phyloP scores from a whole-genome alignment of 495 filamentous ascomycete genomes.

The Xylaria intraflava region DNA sequence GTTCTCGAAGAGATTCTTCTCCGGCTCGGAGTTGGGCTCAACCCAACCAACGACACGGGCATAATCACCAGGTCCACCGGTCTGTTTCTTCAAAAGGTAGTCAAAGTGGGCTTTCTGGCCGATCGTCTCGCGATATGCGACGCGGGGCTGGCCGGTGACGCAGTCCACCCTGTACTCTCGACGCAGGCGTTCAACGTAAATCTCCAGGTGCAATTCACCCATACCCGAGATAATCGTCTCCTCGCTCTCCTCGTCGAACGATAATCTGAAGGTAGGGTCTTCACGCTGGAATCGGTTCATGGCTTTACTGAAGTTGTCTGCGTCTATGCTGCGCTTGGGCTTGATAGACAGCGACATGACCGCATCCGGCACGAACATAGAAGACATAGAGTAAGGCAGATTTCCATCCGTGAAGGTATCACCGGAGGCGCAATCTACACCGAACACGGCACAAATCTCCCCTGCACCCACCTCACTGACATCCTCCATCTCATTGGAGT shows the following conservation, averaged over 20 bases:
- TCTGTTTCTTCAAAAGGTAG: slow-evolving; percentile 92
- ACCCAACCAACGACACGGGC: slow-evolving; percentile 90
- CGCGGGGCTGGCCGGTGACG: slow-evolving; percentile 90
- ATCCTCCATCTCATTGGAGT: slow-evolving; percentile 99
- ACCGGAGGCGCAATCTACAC: slow-evolving; percentile 94
- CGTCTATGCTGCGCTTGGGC: slow-evolving; percentile 89
- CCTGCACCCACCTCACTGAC: slow-evolving; percentile 85
- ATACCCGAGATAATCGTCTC: slow-evolving; percentile 98
- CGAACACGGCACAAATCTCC: slow-evolving; percentile 98
- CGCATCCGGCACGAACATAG: slow-evolving; percentile 98
- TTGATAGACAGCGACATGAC: slow-evolving; percentile 98
- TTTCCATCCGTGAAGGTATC: slow-evolving; percentile 96
- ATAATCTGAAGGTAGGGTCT: slow-evolving; percentile 95
- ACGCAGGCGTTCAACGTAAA: slow-evolving; percentile 97
- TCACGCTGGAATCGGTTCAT: slow-evolving; percentile 99
- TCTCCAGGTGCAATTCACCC: slow-evolving; percentile 95
- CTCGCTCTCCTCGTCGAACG: slow-evolving; percentile 80
- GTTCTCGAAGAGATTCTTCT: slow-evolving; percentile 77
- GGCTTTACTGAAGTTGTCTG: slow-evolving; percentile 92
- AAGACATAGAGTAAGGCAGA: slow-evolving; percentile 92
- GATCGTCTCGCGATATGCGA: slow-evolving; percentile 96
- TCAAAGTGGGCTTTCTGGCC: slow-evolving; percentile 72
- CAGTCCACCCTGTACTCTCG: slow-evolving; percentile 96
- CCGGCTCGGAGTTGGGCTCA: slow-evolving; percentile 70
- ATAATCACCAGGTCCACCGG: slow-evolving; percentile 92